Evolutionary conservation across 2,329 filamentous ascomycete genomes (phyloP), one percentile per base, ranked within the genome.

Genomic region (Penicillium sp.): DNA sequence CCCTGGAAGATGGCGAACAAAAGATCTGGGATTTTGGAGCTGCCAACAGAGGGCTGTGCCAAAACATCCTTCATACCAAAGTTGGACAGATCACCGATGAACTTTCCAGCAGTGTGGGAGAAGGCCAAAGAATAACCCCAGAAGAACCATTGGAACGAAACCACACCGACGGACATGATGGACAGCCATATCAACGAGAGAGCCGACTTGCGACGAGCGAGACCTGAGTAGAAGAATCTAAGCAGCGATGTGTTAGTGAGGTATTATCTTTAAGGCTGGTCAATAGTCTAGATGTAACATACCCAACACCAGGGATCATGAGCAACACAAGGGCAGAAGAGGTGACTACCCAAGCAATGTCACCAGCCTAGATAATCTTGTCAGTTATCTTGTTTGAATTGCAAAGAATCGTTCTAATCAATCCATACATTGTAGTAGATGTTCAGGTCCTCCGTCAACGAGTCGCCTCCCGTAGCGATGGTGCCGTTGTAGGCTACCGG

Each of bases 91-190:
- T 92, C 83, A 59, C 92, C 92, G 62, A 96, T 90, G 74, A 86
- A 96, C 43, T 81, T 84, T 49, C 88, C 87, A 27, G 89, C 89
- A 2, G 84, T 82, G 76, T 94, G 91, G 16, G 91, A 95, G 74
- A 93, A 95, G 50, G 90, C 86, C 11, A 95, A 78, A 4, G 89
- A 92, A 74, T 91, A 96, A 50, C 92, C 92, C 92, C 92, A 96
- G 81, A 96, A 94, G 81, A 96, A 96, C 92, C 92, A 96, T 73
- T 96, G 91, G 78, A 96, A 96, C 51, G 87, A 88, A 60, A 92
- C 86, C 64, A 96, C 86, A 11, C 86, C 90, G 4, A 89, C 85
- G 16, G 90, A 88, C 80, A 96, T 89, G 79, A 96, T 85, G 14
- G 90, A 90, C 4, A 96, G 83, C 84, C 91, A 93, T 75, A 96